Evolutionary conservation across 2,329 filamentous ascomycete genomes (phyloP), one percentile per base, ranked within the genome.

Genomic region (Hawksworthiomyces lignivorus): DNA sequence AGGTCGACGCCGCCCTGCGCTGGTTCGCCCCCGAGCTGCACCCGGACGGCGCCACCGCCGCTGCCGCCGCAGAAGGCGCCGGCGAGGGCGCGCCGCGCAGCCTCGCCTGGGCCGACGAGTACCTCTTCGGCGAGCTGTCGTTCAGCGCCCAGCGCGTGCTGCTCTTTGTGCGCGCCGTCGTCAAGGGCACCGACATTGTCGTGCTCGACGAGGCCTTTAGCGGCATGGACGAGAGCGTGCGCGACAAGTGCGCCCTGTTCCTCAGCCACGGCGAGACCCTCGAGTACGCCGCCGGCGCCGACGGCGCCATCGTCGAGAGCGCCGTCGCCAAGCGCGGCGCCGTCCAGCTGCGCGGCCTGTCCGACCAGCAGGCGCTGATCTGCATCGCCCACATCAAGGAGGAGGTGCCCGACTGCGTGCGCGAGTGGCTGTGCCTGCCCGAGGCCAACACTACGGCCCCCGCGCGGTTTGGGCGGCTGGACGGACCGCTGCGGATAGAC

Each of bases 321-420:
- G 62, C 71, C 2, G 58, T 61, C 1, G 59, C 65, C 7, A 64
- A 62, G 42, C 51, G 61, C 0, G 73, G 67, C 0, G 56, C 58
- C 2, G 67, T 77, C 1, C 68, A 62, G 18, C 63, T 90, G 5
- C 56, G 55, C 1, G 87, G 87, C 0, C 62, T 96, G 43, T 70
- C 72, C 2, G 67, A 78, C 1, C 61, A 77, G 18, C 90, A 97
- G 62, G 88, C 88, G 1, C 64, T 98, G 41, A 74, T 97, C n/a
- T 87, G 89, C 49, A 90, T 97, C 46, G 92, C 87, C 47, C 92
- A 98, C 63, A 73, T 90, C 47, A 81, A 80, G 48, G 88, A 95
- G 54, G 92, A 98, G 61, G 84, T 97, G 9, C 92, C 92, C 0
- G 80, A 82, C 37, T 82, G 81, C 50, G 75, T 96, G 19, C 68